Conservation (phyloP, 305 asterid genomes). For the Lippia alba region DNA sequence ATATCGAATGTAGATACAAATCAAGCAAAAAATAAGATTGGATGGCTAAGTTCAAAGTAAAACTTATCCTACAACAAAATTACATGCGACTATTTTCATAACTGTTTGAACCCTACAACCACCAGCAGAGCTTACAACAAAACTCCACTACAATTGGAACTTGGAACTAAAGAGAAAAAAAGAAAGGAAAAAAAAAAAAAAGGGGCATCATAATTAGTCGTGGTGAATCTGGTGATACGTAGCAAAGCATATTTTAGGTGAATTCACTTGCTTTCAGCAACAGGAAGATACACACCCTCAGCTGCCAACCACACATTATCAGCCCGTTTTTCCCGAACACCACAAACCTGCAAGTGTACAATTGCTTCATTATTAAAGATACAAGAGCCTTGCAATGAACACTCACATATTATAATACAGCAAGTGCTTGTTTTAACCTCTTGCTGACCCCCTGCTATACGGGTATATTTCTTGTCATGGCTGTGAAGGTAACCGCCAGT, state of each 20-base stretch:
- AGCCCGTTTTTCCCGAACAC: slow-evolving; percentile 73
- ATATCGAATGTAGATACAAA: not conserved
- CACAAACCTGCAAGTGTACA: slow-evolving; percentile 76
- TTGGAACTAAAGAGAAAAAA: not conserved
- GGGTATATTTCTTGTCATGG: slow-evolving; percentile 92
- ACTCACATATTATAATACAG: not conserved
- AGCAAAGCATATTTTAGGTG: not conserved
- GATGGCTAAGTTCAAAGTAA: not conserved
- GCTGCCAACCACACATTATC: slow-evolving; percentile 96
- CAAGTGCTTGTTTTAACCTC: slow-evolving; percentile 60
- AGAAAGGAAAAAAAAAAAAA: slow-evolving; percentile 5
- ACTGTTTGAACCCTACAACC: slow-evolving; percentile 9
- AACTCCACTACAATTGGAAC: not conserved
- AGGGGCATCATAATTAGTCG: slow-evolving; percentile 25
- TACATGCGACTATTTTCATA: slow-evolving; percentile 28
- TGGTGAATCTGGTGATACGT: not conserved
- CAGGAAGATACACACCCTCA: slow-evolving; percentile 90
- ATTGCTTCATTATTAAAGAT: slow-evolving; percentile 10
- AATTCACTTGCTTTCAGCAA: slow-evolving; percentile 61
- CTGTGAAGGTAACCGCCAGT: slow-evolving; percentile 94
- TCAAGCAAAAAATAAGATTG: not conserved
- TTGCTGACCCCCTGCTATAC: slow-evolving; percentile 98
- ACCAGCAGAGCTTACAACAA: slow-evolving; percentile 14
- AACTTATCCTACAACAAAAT: slow-evolving; percentile 21
- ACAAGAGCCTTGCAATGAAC: not conserved